Base-by-base conservation (phyloP, 2,329 filamentous ascomycete species). In the Colletotrichum cordylinicola region DNA sequence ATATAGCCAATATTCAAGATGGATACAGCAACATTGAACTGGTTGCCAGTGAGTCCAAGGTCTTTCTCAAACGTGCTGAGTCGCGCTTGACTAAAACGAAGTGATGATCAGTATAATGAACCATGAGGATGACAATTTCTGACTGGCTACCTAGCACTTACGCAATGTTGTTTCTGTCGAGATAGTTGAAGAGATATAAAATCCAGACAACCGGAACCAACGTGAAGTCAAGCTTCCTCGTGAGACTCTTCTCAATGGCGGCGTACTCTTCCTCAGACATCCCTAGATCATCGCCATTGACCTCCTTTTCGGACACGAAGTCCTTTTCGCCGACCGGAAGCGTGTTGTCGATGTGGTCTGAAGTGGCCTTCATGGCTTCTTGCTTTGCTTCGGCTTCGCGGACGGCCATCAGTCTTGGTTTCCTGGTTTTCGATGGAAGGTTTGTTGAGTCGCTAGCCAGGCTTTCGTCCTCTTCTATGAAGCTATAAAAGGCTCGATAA, bases 161-260 rank as follows among this genome's bases (percentile, higher is more conserved):
- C 78, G 70, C 70, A 27, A 72, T 72, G 15, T 72, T 72, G 62
- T 67, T 72, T 13, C 70, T 60, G 64, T 72, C 64, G 6, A 72
- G 62, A 2, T 72, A 72, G 64, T 72, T 72, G 70, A 72, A 72
- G 8, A 72, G 62, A 48, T 72, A 67, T 12, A 72, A 64, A 60
- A 60, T 43, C 31, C 66, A 68, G 24, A 68, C 74, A 27, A 78
- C 75, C 6, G 52, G 66, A 9, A 80, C 61, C 18, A 81, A 67
- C 0, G 79, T 81, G 66, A 78, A 56, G 52, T 81, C 79, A 9
- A 81, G 75, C 31, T 78, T 78, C 31, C 76, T 75, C 4, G 79
- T 78, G 4, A 81, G 39, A 31, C 66, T 70, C 10, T 61, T 52
- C 13, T 68, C 39, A 6, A 29, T 21, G 5, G 69, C 61, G 13